Base-by-base conservation (phyloP, 2,329 filamentous ascomycete species). In the Lecanosticta acicola region DNA sequence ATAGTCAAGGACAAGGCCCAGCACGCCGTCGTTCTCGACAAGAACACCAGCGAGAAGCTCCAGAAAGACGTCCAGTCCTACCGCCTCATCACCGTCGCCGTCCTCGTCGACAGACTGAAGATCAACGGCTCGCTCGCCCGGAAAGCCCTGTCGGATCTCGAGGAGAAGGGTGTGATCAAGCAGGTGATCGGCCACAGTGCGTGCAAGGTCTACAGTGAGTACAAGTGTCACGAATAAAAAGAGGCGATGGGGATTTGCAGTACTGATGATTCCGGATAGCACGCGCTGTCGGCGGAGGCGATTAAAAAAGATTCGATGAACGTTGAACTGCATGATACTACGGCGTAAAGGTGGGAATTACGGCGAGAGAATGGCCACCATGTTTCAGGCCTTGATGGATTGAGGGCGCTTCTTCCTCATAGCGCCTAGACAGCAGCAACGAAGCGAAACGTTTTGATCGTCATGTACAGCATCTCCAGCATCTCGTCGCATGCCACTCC, bases 1-100 rank as follows among this genome's bases (percentile, higher is more conserved):
- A 79, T 73, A 89, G 93, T 98, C 81, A 98, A 98, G 93, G 93
- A 98, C 84, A 98, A 98, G 90, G 91, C 93, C 77, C 86, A 97
- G 75, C 93, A 98, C 83, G 87, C 87, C 75, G 93, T 98, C 76
- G 81, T 97, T 71, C 88, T 98, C 77, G 93, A 98, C 81, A 98
- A 98, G 84, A 71, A 79, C 76, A 95, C 85, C 70, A 86, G 85
- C 63, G 93, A 98, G 78, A 95, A 94, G 81, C 89, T 98, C 74
- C 86, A 95, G 82, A 98, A 98, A 82, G 93, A 98, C 83, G 94
- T 98, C 67, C 93, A 97, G 77, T 96, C 93, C 59, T 98, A 97
- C 86, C 89, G 93, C 71, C 89, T 98, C 74, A 89, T 98, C 78
- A 97, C 93, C 71, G 86, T 97, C 68, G 90, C 93, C 68, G 91